Conservation (phyloP, 1,284 basidiomycete genomes). For the Trichosporon coremiiforme region DNA sequence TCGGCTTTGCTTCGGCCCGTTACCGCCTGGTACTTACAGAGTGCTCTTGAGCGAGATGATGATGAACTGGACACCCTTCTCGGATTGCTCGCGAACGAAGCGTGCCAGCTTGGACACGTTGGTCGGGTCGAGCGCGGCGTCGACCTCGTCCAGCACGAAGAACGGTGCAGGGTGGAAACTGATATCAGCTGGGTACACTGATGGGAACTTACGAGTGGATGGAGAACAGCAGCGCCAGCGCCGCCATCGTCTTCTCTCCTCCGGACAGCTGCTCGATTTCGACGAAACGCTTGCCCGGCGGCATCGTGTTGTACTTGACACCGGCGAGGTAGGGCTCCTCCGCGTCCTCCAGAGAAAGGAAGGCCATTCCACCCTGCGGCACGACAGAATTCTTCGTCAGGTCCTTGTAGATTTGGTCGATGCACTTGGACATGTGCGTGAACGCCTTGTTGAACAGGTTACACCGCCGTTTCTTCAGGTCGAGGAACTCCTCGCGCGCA, state of each 20-base stretch:
- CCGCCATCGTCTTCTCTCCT: conserved; percentile 98
- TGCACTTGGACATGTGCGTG: conserved; percentile 89
- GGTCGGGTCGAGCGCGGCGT: conserved; percentile 93
- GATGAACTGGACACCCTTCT: conserved; percentile 79
- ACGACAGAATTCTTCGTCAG: conserved; percentile 91
- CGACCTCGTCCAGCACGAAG: conserved; percentile 98
- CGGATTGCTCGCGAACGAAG: conserved; percentile 78
- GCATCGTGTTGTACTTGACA: conserved; percentile 99
- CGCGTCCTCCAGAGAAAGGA: conserved; percentile 90
- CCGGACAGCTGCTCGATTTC: conserved; percentile 99
- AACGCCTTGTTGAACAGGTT: conserved; percentile 96
- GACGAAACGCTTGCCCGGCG: conserved; percentile 97
- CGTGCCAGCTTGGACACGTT: conserved; percentile 91
- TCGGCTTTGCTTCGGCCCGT: neutral
- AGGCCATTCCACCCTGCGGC: conserved; percentile 94
- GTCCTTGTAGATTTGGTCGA: conserved; percentile 97
- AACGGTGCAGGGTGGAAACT: conserved; percentile 98
- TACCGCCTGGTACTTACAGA: conserved; percentile 37
- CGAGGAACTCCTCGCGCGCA: conserved; percentile 87
- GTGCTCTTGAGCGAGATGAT: conserved; percentile 82
- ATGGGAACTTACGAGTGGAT: conserved; percentile 74
- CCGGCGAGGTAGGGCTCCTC: conserved; percentile 97
- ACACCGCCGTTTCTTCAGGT: conserved; percentile 79
- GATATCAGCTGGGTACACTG: conserved; percentile 27
- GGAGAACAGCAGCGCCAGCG: conserved; percentile 90